A percentile compares a stretch with the other conserved stretches of the same genome.
These are phyloP conservation scores for Macrotyloma uniflorum DNA, from an alignment of 306 rosid genomes.

Conservation along the genomic window DNA sequence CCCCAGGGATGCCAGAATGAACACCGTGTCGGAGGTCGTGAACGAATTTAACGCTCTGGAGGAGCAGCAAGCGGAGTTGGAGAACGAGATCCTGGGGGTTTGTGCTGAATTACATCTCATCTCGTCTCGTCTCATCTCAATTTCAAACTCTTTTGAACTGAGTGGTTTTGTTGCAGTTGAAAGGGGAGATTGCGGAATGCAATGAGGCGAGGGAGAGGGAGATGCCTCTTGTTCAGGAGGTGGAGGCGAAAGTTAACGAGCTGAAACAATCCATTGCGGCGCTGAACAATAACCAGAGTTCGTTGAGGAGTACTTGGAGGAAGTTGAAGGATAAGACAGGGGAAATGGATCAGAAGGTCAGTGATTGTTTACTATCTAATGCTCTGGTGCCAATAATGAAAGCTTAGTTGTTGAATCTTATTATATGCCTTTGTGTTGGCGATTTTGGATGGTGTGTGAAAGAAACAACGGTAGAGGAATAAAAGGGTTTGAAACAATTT, in stretches of 20 bases:
- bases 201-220: slow-evolving; percentile 75
- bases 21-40: slow-evolving; percentile 50
- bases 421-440: slow-evolving; percentile 18
- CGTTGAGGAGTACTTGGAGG: slow-evolving; percentile 58
- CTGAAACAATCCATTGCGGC: slow-evolving; percentile 63
- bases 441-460: slow-evolving; percentile 10
- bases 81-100: slow-evolving; percentile 65
- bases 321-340: slow-evolving; percentile 69
- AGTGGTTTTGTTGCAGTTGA: slow-evolving; percentile 57
- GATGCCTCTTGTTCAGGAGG: slow-evolving; percentile 75
- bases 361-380: slow-evolving; percentile 31
- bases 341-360: slow-evolving; percentile 83
- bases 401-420: slow-evolving; percentile 13
- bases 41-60: slow-evolving; percentile 58
- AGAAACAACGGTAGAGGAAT: neutral
- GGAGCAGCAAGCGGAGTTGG: slow-evolving; percentile 50
- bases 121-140: neutral
- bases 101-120: neutral
- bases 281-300: slow-evolving; percentile 71
- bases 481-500: neutral
- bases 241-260: slow-evolving; percentile 72
- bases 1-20: slow-evolving; percentile 63
- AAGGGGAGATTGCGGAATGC: slow-evolving; percentile 56
- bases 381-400: neutral
- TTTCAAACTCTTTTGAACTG: neutral